Percentiles rank a stretch among this genome's conserved stretches.
Evolutionary conservation across 2,329 filamentous ascomycete species (phyloP).

Genomic region (Colletotrichum nymphaeae): DNA sequence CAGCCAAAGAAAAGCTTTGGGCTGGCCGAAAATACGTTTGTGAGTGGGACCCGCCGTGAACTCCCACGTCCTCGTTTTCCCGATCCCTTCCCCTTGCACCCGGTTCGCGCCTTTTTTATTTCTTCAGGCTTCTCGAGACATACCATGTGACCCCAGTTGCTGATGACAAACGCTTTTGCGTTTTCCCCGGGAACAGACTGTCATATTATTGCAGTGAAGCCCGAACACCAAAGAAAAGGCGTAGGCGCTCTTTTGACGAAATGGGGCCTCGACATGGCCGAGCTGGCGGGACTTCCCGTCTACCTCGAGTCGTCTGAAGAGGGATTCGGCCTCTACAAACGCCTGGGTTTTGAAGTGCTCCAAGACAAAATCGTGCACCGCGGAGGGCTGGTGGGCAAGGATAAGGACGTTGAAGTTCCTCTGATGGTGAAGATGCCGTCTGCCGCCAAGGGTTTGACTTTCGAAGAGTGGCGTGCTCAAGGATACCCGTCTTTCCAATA

Average conservation of each 20-base stretch:
- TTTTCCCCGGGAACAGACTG: slow-evolving; percentile 42
- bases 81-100: background rate
- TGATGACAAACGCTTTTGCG: slow-evolving; percentile 21
- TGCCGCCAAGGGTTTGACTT: slow-evolving; percentile 44
- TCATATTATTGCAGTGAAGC: slow-evolving; percentile 58
- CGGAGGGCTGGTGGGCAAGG: slow-evolving; percentile 46
- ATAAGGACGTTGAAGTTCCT: slow-evolving; percentile 50
- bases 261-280: slow-evolving; percentile 50
- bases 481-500: slow-evolving; percentile 32
- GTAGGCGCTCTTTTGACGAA: slow-evolving; percentile 54
- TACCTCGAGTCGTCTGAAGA: slow-evolving; percentile 59
- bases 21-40: slow-evolving; percentile 53
- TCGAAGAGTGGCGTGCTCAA: slow-evolving; percentile 46
- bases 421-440: slow-evolving; percentile 57
- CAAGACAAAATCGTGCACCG: slow-evolving; percentile 53
- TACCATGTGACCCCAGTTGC: slow-evolving; percentile 10
- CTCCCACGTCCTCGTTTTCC: background rate
- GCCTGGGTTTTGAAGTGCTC: slow-evolving; percentile 55
- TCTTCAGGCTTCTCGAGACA: background rate
- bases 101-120: background rate
- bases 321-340: slow-evolving; percentile 55
- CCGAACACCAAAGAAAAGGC: slow-evolving; percentile 54
- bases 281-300: slow-evolving; percentile 50
- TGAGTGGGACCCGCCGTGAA: slow-evolving; percentile 42
- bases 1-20: slow-evolving; percentile 53